These are phyloP conservation scores for Thuidium tamariscinum DNA, from an alignment of 225 moss, liverwort and hornwort species.

Conservation along the genomic window DNA sequence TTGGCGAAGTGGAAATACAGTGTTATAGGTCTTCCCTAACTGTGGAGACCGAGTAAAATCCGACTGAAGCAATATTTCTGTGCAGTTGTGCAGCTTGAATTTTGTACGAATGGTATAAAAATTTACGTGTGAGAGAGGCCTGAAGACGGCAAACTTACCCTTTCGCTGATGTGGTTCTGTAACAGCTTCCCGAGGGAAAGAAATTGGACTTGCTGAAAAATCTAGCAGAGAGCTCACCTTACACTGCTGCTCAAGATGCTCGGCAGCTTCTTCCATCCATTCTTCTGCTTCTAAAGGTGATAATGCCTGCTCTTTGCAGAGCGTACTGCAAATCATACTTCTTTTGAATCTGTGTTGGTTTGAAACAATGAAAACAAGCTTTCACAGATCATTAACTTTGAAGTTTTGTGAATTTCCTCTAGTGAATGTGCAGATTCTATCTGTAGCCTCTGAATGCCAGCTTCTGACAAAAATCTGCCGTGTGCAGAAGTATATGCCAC, in stretches of 20 bases:
- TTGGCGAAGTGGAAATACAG: neutral
- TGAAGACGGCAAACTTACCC: neutral
- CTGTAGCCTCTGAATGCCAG: neutral
- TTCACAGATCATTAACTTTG: neutral
- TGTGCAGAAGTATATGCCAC: constrained; percentile 73
- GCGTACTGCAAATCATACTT: neutral
- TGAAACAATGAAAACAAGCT: neutral
- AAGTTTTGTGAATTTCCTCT: neutral
- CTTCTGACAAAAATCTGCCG: neutral
- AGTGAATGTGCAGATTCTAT: neutral
- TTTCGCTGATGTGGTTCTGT: neutral
- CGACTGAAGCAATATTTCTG: neutral
- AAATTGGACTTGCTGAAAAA: constrained; percentile 80
- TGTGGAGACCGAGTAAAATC: neutral
- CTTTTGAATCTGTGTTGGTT: neutral
- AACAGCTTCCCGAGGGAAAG: constrained; percentile 88
- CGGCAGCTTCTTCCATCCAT: constrained; percentile 71
- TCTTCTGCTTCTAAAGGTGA: constrained; percentile 73
- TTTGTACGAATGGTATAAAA: neutral
- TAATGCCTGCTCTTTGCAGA: neutral
- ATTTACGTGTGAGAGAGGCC: neutral
- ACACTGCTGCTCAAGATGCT: constrained; percentile 87
- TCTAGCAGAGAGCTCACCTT: constrained; percentile 90
- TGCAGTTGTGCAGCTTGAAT: neutral
- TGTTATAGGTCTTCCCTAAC: neutral